A percentile compares a stretch with the other conserved stretches of the same genome.
Evolutionary conservation across 2,329 filamentous ascomycete species (phyloP).

Genomic region (Chaetothyriales sp.): DNA sequence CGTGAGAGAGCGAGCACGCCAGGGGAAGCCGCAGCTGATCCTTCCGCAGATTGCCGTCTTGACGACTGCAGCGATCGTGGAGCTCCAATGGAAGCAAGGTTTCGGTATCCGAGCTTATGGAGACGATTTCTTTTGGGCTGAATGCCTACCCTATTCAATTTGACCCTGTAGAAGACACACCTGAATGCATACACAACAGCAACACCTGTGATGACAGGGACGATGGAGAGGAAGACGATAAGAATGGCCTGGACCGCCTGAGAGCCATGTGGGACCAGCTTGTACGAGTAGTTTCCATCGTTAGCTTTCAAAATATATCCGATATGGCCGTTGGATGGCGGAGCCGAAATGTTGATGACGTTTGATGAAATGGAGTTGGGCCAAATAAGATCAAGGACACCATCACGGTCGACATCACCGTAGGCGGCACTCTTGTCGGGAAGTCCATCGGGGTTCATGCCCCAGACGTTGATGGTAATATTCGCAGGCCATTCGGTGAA

Average conservation of each 20-base stretch:
- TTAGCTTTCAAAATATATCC: conserved; percentile 4
- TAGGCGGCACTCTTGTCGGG: conserved; percentile 5
- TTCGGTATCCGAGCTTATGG: background rate
- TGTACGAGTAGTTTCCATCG: conserved; percentile 7
- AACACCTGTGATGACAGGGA: conserved; percentile 5
- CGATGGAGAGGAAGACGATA: conserved; percentile 2
- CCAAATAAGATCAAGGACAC: conserved; percentile 6
- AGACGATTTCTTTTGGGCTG: background rate
- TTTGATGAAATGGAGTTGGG: conserved; percentile 3
- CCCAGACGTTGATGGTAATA: conserved; percentile 8
- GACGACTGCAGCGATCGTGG: background rate
- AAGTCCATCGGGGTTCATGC: conserved; percentile 9
- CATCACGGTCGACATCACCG: conserved; percentile 6
- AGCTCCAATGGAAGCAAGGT: background rate
- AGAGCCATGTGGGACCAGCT: conserved; percentile 5
- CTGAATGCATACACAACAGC: conserved; percentile 1
- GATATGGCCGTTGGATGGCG: background rate
- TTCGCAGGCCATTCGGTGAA: conserved; percentile 4
- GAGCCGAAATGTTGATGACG: conserved; percentile 6
- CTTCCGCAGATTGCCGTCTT: background rate
- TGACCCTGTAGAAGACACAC: conserved; percentile 6
- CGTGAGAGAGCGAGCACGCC: background rate
- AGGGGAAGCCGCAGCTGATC: background rate
- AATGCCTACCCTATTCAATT: conserved; percentile 6
- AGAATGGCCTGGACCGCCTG: conserved; percentile 1